Conservation (phyloP, 257 asterid species). For the Lithospermum erythrorhizon region DNA sequence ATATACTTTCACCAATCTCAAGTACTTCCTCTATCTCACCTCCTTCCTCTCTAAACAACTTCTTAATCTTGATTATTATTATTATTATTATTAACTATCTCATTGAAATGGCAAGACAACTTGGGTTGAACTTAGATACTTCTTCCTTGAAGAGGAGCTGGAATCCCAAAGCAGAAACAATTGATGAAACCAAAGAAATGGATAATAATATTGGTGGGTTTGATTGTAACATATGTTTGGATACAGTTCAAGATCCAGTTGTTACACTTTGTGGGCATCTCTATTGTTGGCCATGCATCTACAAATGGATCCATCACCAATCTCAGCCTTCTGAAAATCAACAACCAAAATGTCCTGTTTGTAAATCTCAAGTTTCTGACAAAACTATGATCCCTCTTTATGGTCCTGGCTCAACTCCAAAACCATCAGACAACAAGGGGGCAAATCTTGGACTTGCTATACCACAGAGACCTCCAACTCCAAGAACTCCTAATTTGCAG, state of each 20-base stretch:
- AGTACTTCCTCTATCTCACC: not conserved
- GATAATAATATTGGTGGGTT: slow-evolving; percentile 31
- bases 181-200: slow-evolving; percentile 18
- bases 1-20: not conserved
- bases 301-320: slow-evolving; percentile 53
- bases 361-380: slow-evolving; percentile 49
- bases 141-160: slow-evolving; percentile 11
- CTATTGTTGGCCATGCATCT: slow-evolving; percentile 92
- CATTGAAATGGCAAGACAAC: not conserved
- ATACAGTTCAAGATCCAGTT: slow-evolving; percentile 69
- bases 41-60: not conserved
- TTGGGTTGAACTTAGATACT: not conserved
- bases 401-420: slow-evolving; percentile 43
- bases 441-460: slow-evolving; percentile 22
- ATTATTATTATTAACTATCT: too few species aligned
- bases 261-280: slow-evolving; percentile 87
- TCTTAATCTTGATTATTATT: too few species aligned
- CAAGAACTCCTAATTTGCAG: slow-evolving; percentile 18
- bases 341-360: slow-evolving; percentile 62
- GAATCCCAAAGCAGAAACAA: slow-evolving; percentile 18
- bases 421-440: slow-evolving; percentile 21
- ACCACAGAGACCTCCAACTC: slow-evolving; percentile 55
- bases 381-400: slow-evolving; percentile 62
- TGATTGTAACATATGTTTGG: slow-evolving; percentile 79
- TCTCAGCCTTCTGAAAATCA: slow-evolving; percentile 19